Evolutionary conservation across 495 filamentous ascomycete species (phyloP).

Genomic region (Clavariopsis aquatica): DNA sequence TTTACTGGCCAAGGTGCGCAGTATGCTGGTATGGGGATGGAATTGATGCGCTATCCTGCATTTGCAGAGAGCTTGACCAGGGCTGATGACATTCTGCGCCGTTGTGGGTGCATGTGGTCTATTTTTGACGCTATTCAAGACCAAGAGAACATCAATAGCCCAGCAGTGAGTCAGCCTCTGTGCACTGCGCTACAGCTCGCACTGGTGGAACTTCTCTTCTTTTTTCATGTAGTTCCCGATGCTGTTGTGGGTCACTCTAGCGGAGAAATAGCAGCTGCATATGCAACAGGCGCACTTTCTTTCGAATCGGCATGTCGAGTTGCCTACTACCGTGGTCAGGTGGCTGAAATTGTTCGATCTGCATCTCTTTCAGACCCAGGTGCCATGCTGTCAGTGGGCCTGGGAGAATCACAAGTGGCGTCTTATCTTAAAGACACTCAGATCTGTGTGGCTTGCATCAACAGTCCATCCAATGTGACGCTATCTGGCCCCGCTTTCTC

Average conservation of each 20-base stretch:
- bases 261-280: conserved; percentile 26
- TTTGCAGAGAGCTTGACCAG: conserved; percentile 28
- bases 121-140: conserved; percentile 17
- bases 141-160: not conserved
- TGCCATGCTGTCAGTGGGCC: not conserved
- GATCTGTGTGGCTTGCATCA: conserved; percentile 7
- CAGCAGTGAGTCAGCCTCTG: conserved; percentile 6
- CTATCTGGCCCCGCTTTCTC: not conserved
- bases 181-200: conserved; percentile 18
- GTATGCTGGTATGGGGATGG: conserved; percentile 41
- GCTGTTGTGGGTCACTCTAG: conserved; percentile 20
- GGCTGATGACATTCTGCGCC: not conserved
- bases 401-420: no score
- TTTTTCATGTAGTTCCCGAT: not conserved
- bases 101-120: conserved; percentile 14
- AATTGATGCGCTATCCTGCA: conserved; percentile 25
- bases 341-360: not conserved
- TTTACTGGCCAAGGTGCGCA: conserved; percentile 51
- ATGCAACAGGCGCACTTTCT: not conserved
- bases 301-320: not conserved
- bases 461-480: conserved; percentile 5
- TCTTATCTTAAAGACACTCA: no score
- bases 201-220: conserved; percentile 6
- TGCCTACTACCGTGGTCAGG: conserved; percentile 5
- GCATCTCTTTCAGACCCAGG: not conserved